Percentiles rank a stretch among this genome's conserved stretches.
Evolutionary conservation across 2,329 filamentous ascomycete genomes (phyloP).

Genomic region (Aspergillus sp.): DNA sequence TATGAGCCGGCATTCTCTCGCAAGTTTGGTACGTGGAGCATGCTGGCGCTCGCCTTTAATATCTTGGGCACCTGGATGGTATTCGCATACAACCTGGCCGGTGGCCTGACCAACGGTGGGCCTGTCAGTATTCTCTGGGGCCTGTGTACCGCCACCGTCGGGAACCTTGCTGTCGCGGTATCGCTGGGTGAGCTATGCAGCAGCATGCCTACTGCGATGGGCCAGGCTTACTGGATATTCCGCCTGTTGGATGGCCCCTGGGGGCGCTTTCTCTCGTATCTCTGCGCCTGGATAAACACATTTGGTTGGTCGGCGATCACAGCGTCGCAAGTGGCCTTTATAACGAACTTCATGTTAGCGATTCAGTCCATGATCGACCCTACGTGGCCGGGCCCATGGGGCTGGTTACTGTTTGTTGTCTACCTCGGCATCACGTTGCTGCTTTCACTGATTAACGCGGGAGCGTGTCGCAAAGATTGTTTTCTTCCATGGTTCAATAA

Average conservation of each 20-base stretch:
- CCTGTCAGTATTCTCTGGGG: conserved; percentile 49
- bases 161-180: conserved; percentile 46
- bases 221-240: conserved; percentile 51
- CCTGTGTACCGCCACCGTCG: conserved; percentile 42
- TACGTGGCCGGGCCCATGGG: conserved; percentile 37
- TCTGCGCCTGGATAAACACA: conserved; percentile 53
- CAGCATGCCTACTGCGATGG: conserved; percentile 51
- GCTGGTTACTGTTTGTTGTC: conserved; percentile 48
- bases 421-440: conserved; percentile 43
- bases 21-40: conserved; percentile 47
- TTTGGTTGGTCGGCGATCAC: conserved; percentile 52
- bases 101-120: conserved; percentile 47
- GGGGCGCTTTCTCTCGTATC: conserved; percentile 46
- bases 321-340: conserved; percentile 49
- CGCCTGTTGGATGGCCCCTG: conserved; percentile 29
- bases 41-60: conserved; percentile 49
- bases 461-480: conserved; percentile 42
- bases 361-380: conserved; percentile 47
- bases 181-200: conserved; percentile 50
- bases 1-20: conserved; percentile 35
- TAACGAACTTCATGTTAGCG: conserved; percentile 49
- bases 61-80: conserved; percentile 49
- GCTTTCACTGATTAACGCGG: conserved; percentile 44
- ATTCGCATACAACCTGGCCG: conserved; percentile 45
- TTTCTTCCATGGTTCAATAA: conserved; percentile 47